A percentile compares a stretch with the other conserved stretches of the same genome.
phyloP scores from a whole-genome alignment of 345 rosid species.

The Lepidium didymum region DNA sequence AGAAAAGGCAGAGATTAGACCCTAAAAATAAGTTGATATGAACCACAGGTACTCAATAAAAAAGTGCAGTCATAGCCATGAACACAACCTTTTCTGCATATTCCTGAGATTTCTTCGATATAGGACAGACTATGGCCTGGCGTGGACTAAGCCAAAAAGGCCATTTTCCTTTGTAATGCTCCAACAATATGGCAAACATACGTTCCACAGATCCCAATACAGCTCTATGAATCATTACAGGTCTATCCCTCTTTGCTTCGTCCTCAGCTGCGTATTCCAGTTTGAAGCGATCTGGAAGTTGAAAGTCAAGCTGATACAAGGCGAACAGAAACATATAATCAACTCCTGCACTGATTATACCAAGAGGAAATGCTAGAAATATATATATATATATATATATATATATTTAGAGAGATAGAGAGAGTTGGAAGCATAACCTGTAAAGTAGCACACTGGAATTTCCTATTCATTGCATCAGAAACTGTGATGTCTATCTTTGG shows the following conservation, averaged over 20 bases:
- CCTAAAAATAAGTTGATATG: background rate
- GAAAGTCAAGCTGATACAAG: conserved; percentile 82
- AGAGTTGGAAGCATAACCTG: conserved; percentile 47
- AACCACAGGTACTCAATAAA: background rate
- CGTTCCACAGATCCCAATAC: conserved; percentile 95
- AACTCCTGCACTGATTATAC: conserved; percentile 4
- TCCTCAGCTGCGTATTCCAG: conserved; percentile 84
- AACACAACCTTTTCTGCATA: conserved; percentile 59
- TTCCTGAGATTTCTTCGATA: conserved; percentile 71
- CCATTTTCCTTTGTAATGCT: conserved; percentile 98
- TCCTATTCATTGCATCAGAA: conserved; percentile 89
- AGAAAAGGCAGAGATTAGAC: conserved; percentile 20
- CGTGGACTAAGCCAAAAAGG: conserved; percentile 99
- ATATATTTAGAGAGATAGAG: too few relatives aligned
- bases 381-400: too few relatives aligned
- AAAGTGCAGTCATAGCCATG: background rate
- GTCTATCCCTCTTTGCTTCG: conserved; percentile 71
- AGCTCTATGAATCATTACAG: conserved; percentile 96
- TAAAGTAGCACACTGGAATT: conserved; percentile 90
- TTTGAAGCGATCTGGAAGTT: conserved; percentile 75
- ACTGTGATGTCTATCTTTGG: conserved; percentile 98
- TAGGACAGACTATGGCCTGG: conserved; percentile 95
- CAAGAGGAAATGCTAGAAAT: background rate
- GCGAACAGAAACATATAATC: conserved; percentile 11
- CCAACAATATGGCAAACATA: conserved; percentile 86